Percentiles rank a stretch among this genome's conserved stretches.
phyloP scores from a whole-genome alignment of 2,329 filamentous ascomycete genomes.

The Rutstroemia sp. region DNA sequence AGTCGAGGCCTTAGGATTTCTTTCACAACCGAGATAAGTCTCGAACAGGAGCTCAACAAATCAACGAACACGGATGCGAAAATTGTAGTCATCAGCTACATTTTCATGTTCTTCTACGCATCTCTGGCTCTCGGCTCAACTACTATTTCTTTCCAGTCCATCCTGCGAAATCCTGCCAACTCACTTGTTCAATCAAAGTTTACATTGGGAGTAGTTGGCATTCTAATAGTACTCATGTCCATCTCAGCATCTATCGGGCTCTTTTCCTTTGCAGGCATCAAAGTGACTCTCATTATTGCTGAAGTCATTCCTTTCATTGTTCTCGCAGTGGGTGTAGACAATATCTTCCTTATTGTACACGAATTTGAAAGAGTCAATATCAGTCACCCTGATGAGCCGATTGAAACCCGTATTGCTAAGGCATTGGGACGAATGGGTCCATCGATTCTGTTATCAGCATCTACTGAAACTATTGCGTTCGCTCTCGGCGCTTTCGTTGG shows the following conservation, averaged over 20 bases:
- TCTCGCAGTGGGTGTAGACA: slow-evolving; percentile 92
- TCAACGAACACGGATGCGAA: slow-evolving; percentile 97
- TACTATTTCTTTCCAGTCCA: slow-evolving; percentile 66
- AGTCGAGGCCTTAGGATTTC: slow-evolving; percentile 77
- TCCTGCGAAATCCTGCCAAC: slow-evolving; percentile 75
- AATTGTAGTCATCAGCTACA: slow-evolving; percentile 92
- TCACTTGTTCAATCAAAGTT: slow-evolving; percentile 95
- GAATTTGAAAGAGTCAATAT: slow-evolving; percentile 94
- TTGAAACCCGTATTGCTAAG: slow-evolving; percentile 78
- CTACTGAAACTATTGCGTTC: slow-evolving; percentile 91
- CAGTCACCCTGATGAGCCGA: slow-evolving; percentile 80
- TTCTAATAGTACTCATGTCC: slow-evolving; percentile 94
- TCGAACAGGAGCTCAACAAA: slow-evolving; percentile 95
- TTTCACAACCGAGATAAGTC: slow-evolving; percentile 90
- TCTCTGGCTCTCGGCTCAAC: slow-evolving; percentile 88
- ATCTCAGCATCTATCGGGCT: slow-evolving; percentile 91
- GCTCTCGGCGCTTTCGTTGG: slow-evolving; percentile 87
- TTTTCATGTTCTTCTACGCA: slow-evolving; percentile 98
- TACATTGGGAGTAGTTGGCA: slow-evolving; percentile 87
- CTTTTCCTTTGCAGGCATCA: slow-evolving; percentile 86
- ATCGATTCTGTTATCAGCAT: slow-evolving; percentile 90
- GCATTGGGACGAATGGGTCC: slow-evolving; percentile 95
- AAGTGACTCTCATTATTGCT: slow-evolving; percentile 94
- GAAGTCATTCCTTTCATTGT: slow-evolving; percentile 98
- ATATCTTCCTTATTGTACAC: slow-evolving; percentile 97